Evolutionary conservation across 306 rosid species (phyloP), one percentile per base, ranked within the genome.

Genomic region (Malus sieversii): DNA sequence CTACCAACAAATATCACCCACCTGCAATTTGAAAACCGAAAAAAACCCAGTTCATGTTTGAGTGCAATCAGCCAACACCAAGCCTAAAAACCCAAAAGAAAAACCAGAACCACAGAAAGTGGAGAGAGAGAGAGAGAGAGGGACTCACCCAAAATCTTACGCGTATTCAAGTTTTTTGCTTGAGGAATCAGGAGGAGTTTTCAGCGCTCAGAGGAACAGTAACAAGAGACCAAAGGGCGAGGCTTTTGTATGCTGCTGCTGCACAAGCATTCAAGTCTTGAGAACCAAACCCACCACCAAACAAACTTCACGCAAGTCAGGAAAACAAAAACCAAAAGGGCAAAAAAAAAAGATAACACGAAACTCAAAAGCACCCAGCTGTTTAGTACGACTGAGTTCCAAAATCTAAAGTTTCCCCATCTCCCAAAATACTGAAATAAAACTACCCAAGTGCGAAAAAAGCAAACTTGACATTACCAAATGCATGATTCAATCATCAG

Each of bases 141-240:
- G n/a, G 65, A 19, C 65, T 83, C 80, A 69, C 75, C 78, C 65
- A 82, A 72, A 74, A 79, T 77, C 83, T 81, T 65, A 69, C 71
- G 38, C 38, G 69, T 59, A 66, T 55, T 18, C 60, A 64, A 60
- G 25, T 73, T 44, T 53, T 55, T 68, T 61, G 77, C 72, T 71
- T 69, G 35, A 62, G 66, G 79, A 66, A n/a, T 45, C 81, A 66
- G 42, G 69, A 38, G 69, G 66, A 80, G 68, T 16, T 16, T 35
- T 20, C 70, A 66, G 70, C 9, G 74, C 74, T 71, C 69, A 78
- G 76, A 66, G 69, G 84, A 77, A 84, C 78, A 80, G 85, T 73
- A 75, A 78, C 82, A 72, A 66, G 68, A 73, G 64, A 73, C 82
- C 72, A 80, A 52, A 62, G 71, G 75, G 45, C 10, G 65, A 74